Base-by-base conservation (phyloP, 169 alveolate genomes). In the Eimeria maxima region DNA sequence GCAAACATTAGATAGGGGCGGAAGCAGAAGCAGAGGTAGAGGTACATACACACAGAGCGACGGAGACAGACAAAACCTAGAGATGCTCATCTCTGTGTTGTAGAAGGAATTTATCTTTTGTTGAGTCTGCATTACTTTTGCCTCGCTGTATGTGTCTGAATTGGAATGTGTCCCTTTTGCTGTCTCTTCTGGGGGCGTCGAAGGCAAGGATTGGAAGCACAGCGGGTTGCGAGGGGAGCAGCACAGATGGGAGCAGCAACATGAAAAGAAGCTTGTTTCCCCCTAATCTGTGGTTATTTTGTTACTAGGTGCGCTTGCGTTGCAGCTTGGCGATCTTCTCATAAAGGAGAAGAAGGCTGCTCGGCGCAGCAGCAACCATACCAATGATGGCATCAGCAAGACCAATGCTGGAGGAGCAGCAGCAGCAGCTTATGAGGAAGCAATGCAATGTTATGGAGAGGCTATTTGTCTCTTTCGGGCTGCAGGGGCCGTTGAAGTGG, bases 361-460 rank as follows among this genome's bases (percentile, higher is more conserved):
- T 6, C 91, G 91, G 13, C 91, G 91, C 73, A 38, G 53, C 84
- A 73, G 84, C 76, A 53, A 53, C 38, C n/a, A 60, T 65, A 80
- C 38, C 89, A 45, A 63, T 45, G 47, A 50, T 53, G 22, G 84
- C 53, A 73, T 50, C 53, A 33, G 84, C 84, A 73, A 38, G 27
- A 55, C 57, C 57, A 53, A 76, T 24, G 65, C 7, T 67, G 45
- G 65, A 7, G 44, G 57, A 14, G 45, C 76, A 4, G 74, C 91
- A 24, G 91, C 76, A 16, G 47, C 91, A 53, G 91, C 91, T 16
- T 83, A 83, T 53, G 91, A 83, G 91, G 91, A 83, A 24, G 91
- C 74, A 13, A 27, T 83, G 29, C 53, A 83, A 60, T 55, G 71
- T 27, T 83, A 55, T 44, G 42, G 57, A 11, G 91, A 83, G 76